Evolutionary conservation across 2,329 filamentous ascomycete species (phyloP), one percentile per base, ranked within the genome.

Genomic region (Colletotrichum limetticola): DNA sequence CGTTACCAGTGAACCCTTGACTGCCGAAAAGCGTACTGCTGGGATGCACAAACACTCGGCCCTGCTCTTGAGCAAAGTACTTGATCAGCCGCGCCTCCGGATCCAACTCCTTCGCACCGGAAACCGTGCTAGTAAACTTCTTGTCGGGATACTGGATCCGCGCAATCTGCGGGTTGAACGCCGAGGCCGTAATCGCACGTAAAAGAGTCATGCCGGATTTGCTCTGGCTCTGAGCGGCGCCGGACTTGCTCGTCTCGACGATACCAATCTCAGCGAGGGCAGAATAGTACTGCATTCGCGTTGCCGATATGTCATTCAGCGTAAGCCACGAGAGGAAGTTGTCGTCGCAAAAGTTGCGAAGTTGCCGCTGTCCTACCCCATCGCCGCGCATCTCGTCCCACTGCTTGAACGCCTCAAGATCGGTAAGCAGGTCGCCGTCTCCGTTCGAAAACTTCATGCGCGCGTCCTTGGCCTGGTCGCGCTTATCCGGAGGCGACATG

Each of bases 91-190:
- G 89, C 5, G 96, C 96, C 82, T 98, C 96, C 0, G 96, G 96
- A 79, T 99, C 97, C 7, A 98, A 87, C 80, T 97, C 96, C 1
- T 98, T 94, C 0, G 97, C 94, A 8, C 97, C 97, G 1, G 94
- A 94, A 75, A 97, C 90, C 2, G 94, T 95, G 46, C 92, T 91
- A 14, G 94, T 94, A 82, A 97, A 99, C 82, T 98, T 98, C 86
- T 97, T 97, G 83, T 98, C 95, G 0, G 97, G 97, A 77, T 98
- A 94, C 76, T 95, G 93, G 79, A 99, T 98, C 66, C 95, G 91
- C 16, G 95, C 95, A 75, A 98, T 91, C 82, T 98, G 96, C 0
- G 97, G 97, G 35, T 91, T 90, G 81, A 95, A 94, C 3, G 93
- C 91, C 4, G 92, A 92, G 4, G 93, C 93, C 30, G 94, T 89